Evolutionary conservation across 1,284 basidiomycete genomes (phyloP).

Genomic region (Heterobasidion parviporum): DNA sequence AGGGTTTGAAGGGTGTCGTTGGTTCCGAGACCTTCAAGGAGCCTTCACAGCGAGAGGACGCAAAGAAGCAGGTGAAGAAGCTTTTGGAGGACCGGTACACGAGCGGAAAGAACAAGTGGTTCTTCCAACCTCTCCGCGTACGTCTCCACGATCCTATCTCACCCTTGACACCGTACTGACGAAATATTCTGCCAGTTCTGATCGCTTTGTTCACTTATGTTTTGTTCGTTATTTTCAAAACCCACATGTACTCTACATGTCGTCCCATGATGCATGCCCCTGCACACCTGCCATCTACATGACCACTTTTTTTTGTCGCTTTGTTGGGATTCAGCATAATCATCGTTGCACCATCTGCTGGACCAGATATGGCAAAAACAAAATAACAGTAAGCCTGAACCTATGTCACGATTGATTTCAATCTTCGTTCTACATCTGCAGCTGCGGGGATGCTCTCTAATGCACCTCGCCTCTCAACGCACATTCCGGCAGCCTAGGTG

Average conservation of each 20-base stretch:
- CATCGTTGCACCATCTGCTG: not conserved
- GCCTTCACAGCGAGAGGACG: conserved; percentile 84
- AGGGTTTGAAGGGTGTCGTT: conserved; percentile 83
- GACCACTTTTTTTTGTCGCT: not conserved
- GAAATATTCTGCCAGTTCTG: conserved; percentile 8
- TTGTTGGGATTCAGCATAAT: not conserved
- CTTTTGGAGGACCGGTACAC: conserved; percentile 89
- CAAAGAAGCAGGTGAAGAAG: conserved; percentile 96
- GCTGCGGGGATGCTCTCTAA: conserved; percentile 42
- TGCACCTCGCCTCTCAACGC: conserved; percentile 45
- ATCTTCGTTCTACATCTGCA: conserved; percentile 5
- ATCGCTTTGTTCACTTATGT: conserved; percentile 3
- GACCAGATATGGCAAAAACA: not conserved
- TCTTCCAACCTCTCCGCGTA: conserved; percentile 78
- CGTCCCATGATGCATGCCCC: conserved; percentile 10
- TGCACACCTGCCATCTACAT: not conserved
- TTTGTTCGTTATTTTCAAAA: conserved; percentile 8
- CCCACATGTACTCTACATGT: conserved; percentile 13
- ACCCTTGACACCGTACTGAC: not conserved
- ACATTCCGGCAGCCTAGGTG: conserved; percentile 45
- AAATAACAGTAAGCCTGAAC: not conserved
- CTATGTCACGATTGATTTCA: not conserved
- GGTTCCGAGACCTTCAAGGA: conserved; percentile 90
- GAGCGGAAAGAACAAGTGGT: conserved; percentile 92
- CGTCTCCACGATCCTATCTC: conserved; percentile 20